phyloP scores from a whole-genome alignment of 768 basidiomycete genomes.

The Crassisporium funariophilum region DNA sequence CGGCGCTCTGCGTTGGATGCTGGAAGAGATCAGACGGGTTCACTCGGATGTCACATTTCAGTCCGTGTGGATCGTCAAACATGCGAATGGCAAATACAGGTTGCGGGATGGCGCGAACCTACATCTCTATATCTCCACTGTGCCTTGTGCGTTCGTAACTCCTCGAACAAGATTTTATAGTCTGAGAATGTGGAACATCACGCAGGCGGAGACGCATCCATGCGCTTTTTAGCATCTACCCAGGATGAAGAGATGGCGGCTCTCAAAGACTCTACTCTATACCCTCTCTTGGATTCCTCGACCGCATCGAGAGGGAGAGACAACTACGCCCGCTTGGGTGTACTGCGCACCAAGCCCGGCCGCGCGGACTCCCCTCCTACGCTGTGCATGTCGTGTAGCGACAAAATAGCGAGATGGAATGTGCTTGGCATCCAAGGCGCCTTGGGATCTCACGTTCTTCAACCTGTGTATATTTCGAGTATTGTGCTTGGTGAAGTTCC shows the following conservation, averaged over 20 bases:
- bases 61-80: constrained; percentile 53
- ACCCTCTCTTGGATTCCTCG: constrained; percentile 34
- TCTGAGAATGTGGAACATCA: constrained; percentile 8
- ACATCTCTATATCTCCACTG: constrained; percentile 71
- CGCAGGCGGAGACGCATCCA: constrained; percentile 89
- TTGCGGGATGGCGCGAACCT: constrained; percentile 52
- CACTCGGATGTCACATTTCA: constrained; percentile 22
- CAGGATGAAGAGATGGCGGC: constrained; percentile 76
- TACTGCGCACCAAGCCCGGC: constrained; percentile 92
- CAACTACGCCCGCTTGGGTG: constrained; percentile 73
- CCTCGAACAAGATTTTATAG: not conserved
- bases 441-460: constrained; percentile 54
- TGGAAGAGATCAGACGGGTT: constrained; percentile 63
- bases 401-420: constrained; percentile 91
- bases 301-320: constrained; percentile 73
- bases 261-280: constrained; percentile 55
- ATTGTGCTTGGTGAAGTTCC: constrained; percentile 79
- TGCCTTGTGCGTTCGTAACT: constrained; percentile 45
- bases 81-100: constrained; percentile 40
- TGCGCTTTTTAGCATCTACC: constrained; percentile 67
- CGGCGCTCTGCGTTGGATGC: constrained; percentile 75
- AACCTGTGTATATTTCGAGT: constrained; percentile 63
- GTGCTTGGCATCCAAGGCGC: constrained; percentile 87
- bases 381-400: constrained; percentile 88
- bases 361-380: constrained; percentile 87